phyloP scores from a whole-genome alignment of 1,139 yeast species.

The Saccharomyces hybrid region DNA sequence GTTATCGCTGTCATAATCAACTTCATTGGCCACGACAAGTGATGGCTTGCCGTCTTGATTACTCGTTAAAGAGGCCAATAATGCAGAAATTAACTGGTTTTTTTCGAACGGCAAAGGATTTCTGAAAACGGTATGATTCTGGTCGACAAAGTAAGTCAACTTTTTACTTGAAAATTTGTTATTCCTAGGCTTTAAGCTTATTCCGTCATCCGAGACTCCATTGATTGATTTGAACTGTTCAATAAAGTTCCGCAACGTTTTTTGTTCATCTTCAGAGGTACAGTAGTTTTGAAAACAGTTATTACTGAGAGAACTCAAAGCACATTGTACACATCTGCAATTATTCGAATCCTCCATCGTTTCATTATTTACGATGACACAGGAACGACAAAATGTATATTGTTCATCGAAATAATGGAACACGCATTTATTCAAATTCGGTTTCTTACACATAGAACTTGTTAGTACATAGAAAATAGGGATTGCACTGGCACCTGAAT shows the following conservation, averaged over 20 bases:
- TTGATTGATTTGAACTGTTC: background rate
- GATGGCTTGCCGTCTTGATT: background rate
- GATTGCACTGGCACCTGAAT: background rate
- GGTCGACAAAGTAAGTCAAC: background rate
- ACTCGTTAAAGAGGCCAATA: constrained; percentile 1
- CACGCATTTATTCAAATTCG: constrained; percentile 11
- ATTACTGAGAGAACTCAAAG: constrained; percentile 8
- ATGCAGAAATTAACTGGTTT: constrained; percentile 4
- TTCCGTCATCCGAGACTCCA: background rate
- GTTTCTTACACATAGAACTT: background rate
- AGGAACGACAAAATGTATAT: constrained; percentile 12
- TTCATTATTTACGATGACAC: constrained; percentile 11
- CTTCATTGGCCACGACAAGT: background rate
- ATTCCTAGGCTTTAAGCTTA: background rate
- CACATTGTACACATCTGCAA: constrained; percentile 20
- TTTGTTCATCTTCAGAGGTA: background rate
- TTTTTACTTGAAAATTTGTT: constrained; percentile 6
- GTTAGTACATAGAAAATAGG: background rate
- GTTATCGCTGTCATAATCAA: background rate
- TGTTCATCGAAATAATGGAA: constrained; percentile 8
- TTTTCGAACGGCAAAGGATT: constrained; percentile 12
- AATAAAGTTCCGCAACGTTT: background rate
- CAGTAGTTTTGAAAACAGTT: constrained; percentile 13
- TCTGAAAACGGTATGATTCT: constrained; percentile 6
- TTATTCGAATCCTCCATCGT: constrained; percentile 13